These are phyloP conservation scores for Phytophthora fragariae DNA, from an alignment of 352 stramenopile genomes.

Conservation along the genomic window DNA sequence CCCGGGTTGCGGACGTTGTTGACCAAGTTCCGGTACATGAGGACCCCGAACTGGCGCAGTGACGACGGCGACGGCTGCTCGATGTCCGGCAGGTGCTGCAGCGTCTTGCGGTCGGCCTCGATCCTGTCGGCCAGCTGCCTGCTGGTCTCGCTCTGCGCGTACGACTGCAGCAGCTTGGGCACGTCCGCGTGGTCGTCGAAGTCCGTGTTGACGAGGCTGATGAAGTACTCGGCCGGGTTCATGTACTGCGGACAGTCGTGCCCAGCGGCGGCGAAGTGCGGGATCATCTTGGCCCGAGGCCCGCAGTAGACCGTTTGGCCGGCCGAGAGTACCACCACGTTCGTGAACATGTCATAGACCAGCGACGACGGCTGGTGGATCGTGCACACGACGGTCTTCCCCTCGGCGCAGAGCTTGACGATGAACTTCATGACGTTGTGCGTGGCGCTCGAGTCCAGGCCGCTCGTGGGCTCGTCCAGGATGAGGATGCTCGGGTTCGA, in stretches of 20 bases:
- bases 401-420: no score
- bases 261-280: no score
- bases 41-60: constrained; percentile 49
- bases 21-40: constrained; percentile 38
- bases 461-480: no score
- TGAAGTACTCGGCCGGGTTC: not conserved
- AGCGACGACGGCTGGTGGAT: no score
- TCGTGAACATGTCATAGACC: no score
- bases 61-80: constrained; percentile 33
- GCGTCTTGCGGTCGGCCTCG: constrained; percentile 25
- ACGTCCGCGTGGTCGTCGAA: not conserved
- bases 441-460: no score
- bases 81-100: constrained; percentile 33
- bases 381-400: no score
- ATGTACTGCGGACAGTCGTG: no score
- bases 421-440: no score
- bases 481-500: constrained; percentile 47
- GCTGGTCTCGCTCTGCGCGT: not conserved
- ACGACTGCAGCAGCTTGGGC: not conserved
- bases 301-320: no score
- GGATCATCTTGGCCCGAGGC: no score
- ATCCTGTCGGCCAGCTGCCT: constrained; percentile 21
- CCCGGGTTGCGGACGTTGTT: not conserved
- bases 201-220: not conserved
- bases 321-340: no score